These are phyloP conservation scores for Ceratocystis lukuohia DNA, from an alignment of 2,329 filamentous ascomycete species.

Conservation along the genomic window DNA sequence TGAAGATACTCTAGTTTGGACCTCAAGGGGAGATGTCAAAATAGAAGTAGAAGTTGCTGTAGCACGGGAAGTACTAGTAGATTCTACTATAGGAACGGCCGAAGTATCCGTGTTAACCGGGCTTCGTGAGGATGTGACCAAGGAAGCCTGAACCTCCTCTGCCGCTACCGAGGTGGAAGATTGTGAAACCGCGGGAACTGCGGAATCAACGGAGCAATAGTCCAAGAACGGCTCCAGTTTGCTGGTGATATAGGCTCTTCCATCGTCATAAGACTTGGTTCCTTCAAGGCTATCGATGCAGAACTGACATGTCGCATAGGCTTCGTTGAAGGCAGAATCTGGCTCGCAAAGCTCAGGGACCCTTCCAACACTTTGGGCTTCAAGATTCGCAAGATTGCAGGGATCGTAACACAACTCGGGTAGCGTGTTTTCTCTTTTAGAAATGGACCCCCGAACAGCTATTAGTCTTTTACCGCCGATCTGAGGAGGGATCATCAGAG, in stretches of 20 bases:
- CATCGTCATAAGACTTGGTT: neutral
- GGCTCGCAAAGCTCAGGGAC: constrained; percentile 31
- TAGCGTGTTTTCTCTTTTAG: constrained; percentile 23
- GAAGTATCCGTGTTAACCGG: neutral
- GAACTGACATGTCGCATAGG: constrained; percentile 34
- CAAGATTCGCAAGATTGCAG: constrained; percentile 39
- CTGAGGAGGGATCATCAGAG: constrained; percentile 21
- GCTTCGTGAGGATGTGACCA: neutral
- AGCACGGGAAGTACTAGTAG: neutral
- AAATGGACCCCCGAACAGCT: neutral
- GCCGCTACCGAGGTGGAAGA: neutral
- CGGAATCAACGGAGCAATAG: neutral
- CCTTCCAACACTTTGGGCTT: constrained; percentile 38
- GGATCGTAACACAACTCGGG: constrained; percentile 38
- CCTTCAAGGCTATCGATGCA: constrained; percentile 21
- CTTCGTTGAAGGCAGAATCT: constrained; percentile 31
- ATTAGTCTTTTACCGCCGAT: too few relatives aligned
- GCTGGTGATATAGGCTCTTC: neutral
- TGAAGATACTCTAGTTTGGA: too few relatives aligned
- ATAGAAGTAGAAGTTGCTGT: neutral
- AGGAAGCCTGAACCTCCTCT: neutral
- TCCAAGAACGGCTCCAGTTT: neutral
- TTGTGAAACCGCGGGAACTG: neutral
- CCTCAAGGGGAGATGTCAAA: neutral
- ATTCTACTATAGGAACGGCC: neutral